Evolutionary conservation across 148 eudicot genomes (phyloP).

Genomic region (Silene conica): DNA sequence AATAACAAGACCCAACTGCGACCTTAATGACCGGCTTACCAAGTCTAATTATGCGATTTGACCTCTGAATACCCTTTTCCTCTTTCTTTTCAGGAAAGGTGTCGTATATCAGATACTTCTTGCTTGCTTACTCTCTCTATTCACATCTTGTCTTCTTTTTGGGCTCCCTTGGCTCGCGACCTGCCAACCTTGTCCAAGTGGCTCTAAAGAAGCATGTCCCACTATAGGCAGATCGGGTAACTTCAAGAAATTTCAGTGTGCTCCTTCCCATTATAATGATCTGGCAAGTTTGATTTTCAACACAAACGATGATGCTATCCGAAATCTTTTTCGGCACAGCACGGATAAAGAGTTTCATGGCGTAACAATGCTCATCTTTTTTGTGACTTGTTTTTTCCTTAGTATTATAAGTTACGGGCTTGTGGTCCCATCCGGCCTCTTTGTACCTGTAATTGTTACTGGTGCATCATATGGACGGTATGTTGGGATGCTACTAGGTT

Average conservation of each 20-base stretch:
- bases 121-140: conserved; percentile 66
- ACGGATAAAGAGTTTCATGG: conserved; percentile 76
- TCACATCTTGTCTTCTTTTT: conserved; percentile 82
- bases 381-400: conserved; percentile 65
- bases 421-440: conserved; percentile 81
- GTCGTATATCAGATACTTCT: conserved; percentile 44
- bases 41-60: background rate
- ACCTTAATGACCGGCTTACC: background rate
- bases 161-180: conserved; percentile 91
- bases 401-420: conserved; percentile 81
- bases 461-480: conserved; percentile 93
- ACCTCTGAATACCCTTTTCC: conserved; percentile 13
- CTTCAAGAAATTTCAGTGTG: conserved; percentile 87
- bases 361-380: conserved; percentile 61
- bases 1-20: background rate
- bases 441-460: conserved; percentile 74
- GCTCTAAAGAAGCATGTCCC: conserved; percentile 69
- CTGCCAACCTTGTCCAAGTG: conserved; percentile 73
- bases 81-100: conserved; percentile 61
- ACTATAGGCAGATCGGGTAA: conserved; percentile 86
- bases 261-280: conserved; percentile 81
- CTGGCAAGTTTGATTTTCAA: conserved; percentile 91
- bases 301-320: conserved; percentile 88
- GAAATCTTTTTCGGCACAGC: conserved; percentile 77
- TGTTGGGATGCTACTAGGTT: conserved; percentile 66